These are phyloP conservation scores for Chlorella sp. DNA, from an alignment of 139 green algal genomes.

Conservation along the genomic window DNA sequence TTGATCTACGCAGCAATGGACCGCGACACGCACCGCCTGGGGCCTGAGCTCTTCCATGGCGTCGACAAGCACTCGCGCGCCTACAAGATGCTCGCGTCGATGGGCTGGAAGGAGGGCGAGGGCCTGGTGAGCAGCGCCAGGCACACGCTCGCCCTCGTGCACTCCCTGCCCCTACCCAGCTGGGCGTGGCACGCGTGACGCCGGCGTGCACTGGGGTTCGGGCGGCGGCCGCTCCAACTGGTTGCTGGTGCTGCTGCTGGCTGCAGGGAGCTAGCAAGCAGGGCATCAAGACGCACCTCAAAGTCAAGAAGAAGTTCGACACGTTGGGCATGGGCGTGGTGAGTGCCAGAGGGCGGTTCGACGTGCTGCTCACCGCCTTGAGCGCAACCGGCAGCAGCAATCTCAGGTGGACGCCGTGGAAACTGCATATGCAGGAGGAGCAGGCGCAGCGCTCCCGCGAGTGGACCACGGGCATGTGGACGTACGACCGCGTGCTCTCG, in stretches of 20 bases:
- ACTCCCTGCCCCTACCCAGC: background rate
- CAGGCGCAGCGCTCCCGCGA: slow-evolving; percentile 33
- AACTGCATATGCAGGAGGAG: no score
- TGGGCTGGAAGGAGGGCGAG: slow-evolving; percentile 83
- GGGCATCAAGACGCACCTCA: slow-evolving; percentile 78
- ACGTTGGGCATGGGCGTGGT: slow-evolving; percentile 69
- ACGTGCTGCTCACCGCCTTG: no score
- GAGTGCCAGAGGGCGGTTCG: no score
- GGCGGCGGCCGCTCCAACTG: background rate
- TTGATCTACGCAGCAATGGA: background rate
- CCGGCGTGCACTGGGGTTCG: background rate
- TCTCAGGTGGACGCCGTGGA: no score
- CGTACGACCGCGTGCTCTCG: slow-evolving; percentile 63
- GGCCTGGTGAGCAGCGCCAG: slow-evolving; percentile 47
- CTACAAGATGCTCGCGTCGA: slow-evolving; percentile 63
- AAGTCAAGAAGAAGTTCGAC: slow-evolving; percentile 82
- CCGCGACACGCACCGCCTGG: background rate
- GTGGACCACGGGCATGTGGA: slow-evolving; percentile 69
- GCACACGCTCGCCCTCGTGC: background rate
- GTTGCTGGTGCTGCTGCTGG: background rate
- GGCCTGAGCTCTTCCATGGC: slow-evolving; percentile 32
- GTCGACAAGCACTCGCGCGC: slow-evolving; percentile 63
- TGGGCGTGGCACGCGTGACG: background rate
- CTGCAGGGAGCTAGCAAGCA: slow-evolving; percentile 64
- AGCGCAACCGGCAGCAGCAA: no score